Evolutionary conservation across 2,329 filamentous ascomycete genomes (phyloP).

Genomic region (Venturia effusa): DNA sequence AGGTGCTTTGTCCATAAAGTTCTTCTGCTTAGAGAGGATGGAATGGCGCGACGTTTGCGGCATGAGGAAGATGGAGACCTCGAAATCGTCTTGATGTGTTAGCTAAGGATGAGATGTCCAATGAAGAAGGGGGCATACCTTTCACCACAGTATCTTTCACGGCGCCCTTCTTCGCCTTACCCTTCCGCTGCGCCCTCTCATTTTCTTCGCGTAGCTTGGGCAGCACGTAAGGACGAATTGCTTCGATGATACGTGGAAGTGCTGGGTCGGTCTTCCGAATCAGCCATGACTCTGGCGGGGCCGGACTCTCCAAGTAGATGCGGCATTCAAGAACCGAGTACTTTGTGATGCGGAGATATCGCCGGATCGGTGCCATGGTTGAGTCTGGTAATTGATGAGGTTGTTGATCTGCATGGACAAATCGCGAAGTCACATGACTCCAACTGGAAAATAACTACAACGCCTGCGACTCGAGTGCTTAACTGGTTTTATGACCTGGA

Average conservation of each 20-base stretch:
- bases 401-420: neutral
- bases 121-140: slow-evolving; percentile 39
- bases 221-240: slow-evolving; percentile 73
- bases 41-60: slow-evolving; percentile 78
- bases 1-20: slow-evolving; percentile 38
- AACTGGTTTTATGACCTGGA: too few species aligned
- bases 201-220: slow-evolving; percentile 82
- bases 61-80: slow-evolving; percentile 87
- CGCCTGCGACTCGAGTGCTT: too few species aligned
- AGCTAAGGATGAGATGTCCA: neutral
- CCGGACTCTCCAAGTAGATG: slow-evolving; percentile 88
- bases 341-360: slow-evolving; percentile 85
- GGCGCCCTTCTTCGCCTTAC: slow-evolving; percentile 57
- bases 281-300: slow-evolving; percentile 72
- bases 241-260: slow-evolving; percentile 72
- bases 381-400: neutral
- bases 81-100: slow-evolving; percentile 66
- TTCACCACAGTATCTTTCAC: slow-evolving; percentile 81
- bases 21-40: slow-evolving; percentile 75
- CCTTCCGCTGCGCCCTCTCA: slow-evolving; percentile 47
- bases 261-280: slow-evolving; percentile 65
- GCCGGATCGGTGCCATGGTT: slow-evolving; percentile 75
- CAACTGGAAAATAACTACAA: too few species aligned
- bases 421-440: neutral
- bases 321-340: slow-evolving; percentile 93